A percentile compares a stretch with the other conserved stretches of the same genome.
These are phyloP conservation scores for Backusella psychrophila DNA, from an alignment of 192 early-diverging fungal genomes.

Conservation along the genomic window DNA sequence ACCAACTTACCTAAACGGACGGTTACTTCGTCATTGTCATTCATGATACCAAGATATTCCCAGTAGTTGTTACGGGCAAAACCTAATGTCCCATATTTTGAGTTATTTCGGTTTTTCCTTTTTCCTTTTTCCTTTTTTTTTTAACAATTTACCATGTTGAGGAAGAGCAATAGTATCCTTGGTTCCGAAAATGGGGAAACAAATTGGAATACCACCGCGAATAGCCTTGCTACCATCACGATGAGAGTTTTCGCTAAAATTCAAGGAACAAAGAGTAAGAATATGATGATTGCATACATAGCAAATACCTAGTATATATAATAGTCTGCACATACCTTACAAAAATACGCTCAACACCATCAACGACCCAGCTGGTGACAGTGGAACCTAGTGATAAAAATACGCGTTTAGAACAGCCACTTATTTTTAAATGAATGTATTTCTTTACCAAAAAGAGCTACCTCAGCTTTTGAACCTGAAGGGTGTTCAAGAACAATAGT, in stretches of 20 bases:
- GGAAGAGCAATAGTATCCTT: conserved; percentile 55
- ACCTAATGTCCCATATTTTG: conserved; percentile 9
- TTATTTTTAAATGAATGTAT: not conserved
- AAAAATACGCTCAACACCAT: conserved; percentile 80
- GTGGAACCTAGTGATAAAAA: conserved; percentile 68
- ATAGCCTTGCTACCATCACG: conserved; percentile 91
- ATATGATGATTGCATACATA: not conserved
- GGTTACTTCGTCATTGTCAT: conserved; percentile 48
- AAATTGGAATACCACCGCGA: conserved; percentile 80
- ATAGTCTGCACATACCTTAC: conserved; percentile 51
- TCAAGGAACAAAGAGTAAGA: not conserved
- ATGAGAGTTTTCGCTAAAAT: conserved; percentile 65
- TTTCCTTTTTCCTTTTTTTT: not conserved
- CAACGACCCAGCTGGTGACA: conserved; percentile 83
- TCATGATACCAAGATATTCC: conserved; percentile 47
- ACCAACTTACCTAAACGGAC: conserved; percentile 49
- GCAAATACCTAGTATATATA: not conserved
- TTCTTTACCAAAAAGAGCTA: conserved; percentile 24
- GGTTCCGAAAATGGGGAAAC: conserved; percentile 83
- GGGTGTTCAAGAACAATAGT: conserved; percentile 21
- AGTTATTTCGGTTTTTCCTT: not conserved
- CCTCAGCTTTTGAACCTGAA: conserved; percentile 24
- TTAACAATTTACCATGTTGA: conserved; percentile 57
- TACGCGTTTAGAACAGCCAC: not conserved
- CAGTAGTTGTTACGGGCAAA: conserved; percentile 59